These are phyloP conservation scores for Stereum hirsutum DNA, from an alignment of 1,284 basidiomycete species.

Conservation along the genomic window DNA sequence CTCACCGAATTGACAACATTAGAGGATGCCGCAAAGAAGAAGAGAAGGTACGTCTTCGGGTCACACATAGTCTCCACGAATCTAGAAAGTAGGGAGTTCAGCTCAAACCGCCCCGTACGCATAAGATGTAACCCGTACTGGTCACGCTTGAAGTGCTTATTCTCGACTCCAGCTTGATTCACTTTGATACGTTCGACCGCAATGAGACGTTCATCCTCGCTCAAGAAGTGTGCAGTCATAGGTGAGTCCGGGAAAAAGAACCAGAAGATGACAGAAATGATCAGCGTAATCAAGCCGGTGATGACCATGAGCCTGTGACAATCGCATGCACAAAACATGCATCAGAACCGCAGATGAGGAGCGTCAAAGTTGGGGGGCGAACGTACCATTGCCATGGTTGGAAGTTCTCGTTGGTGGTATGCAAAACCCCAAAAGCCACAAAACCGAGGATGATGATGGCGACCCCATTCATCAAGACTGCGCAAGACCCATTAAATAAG, in stretches of 20 bases:
- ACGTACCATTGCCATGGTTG: slow-evolving; percentile 63
- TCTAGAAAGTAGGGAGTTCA: slow-evolving; percentile 20
- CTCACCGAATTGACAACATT: slow-evolving; percentile 50
- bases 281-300: slow-evolving; percentile 52
- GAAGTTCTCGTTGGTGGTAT: slow-evolving; percentile 43
- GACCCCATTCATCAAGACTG: slow-evolving; percentile 13
- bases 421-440: slow-evolving; percentile 58
- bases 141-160: slow-evolving; percentile 28
- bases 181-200: slow-evolving; percentile 64
- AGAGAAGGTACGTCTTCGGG: slow-evolving; percentile 67
- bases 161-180: slow-evolving; percentile 30
- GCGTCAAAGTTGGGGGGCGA: neutral
- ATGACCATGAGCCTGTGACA: slow-evolving; percentile 63
- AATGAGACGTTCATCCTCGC: slow-evolving; percentile 45
- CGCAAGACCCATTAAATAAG: neutral
- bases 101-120: neutral
- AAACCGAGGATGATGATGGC: slow-evolving; percentile 53
- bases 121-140: slow-evolving; percentile 26
- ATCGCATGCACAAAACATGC: neutral
- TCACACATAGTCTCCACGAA: slow-evolving; percentile 60
- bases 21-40: slow-evolving; percentile 50
- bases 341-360: neutral
- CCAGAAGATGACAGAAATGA: slow-evolving; percentile 46
- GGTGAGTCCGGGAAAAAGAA: slow-evolving; percentile 66
- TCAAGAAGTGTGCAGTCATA: slow-evolving; percentile 63